Evolutionary conservation across 495 filamentous ascomycete genomes (phyloP).

Genomic region (Trichoderma virens): DNA sequence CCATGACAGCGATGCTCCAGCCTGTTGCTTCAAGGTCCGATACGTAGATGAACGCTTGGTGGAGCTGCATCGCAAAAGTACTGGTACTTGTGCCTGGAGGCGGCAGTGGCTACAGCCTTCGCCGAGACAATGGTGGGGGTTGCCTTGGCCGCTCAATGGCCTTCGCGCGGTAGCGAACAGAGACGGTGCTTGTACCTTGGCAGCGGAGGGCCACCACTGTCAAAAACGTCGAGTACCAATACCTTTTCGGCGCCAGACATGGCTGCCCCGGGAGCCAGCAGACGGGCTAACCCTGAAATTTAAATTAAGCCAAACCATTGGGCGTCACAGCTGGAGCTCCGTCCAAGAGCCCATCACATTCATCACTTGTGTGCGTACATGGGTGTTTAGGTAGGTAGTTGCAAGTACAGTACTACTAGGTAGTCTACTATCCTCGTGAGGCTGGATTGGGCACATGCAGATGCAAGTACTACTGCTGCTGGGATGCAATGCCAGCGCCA

Average conservation of each 20-base stretch:
- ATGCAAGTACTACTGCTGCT: not conserved
- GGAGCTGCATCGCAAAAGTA: not conserved
- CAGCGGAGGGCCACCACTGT: not conserved
- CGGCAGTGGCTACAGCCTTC: slow-evolving; percentile 5
- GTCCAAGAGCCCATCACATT: not conserved
- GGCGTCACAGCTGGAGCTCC: not conserved
- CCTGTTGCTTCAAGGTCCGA: no score
- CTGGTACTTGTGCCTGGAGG: not conserved
- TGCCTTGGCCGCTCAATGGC: not conserved
- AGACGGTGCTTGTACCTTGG: not conserved
- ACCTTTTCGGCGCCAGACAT: not conserved
- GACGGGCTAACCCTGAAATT: slow-evolving; percentile 8
- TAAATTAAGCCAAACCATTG: not conserved
- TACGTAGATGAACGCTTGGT: not conserved
- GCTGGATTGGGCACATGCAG: no score
- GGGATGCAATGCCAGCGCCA: not conserved
- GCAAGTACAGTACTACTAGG: no score
- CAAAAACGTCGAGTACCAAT: not conserved
- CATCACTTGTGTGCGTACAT: not conserved
- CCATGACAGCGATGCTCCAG: not conserved
- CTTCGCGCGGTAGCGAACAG: not conserved
- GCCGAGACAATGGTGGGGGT: not conserved
- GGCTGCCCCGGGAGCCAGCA: not conserved
- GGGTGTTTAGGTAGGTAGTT: no score
- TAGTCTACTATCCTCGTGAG: no score